Conservation (phyloP, 768 basidiomycete species). For the Cantharellus cinnabarinus region DNA sequence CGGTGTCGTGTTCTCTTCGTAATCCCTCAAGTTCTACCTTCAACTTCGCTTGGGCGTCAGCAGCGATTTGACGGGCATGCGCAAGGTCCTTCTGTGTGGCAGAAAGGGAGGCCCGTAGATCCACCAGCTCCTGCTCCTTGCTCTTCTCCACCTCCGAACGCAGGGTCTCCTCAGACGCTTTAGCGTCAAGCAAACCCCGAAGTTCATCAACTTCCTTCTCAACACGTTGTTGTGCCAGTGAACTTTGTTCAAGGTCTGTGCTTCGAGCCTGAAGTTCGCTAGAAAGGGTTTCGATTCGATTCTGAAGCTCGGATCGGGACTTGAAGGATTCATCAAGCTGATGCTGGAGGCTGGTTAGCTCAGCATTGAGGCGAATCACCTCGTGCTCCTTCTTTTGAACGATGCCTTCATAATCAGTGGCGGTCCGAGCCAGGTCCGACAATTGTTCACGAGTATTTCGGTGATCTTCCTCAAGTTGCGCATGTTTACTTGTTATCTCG, state of each 20-base stretch:
- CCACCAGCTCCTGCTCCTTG: conserved; percentile 63
- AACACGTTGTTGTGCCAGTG: conserved; percentile 33
- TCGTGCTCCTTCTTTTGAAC: conserved; percentile 63
- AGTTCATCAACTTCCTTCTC: conserved; percentile 75
- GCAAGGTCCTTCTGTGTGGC: conserved; percentile 47
- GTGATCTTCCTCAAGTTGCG: conserved; percentile 43
- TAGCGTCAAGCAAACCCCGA: conserved; percentile 63
- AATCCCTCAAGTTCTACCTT: conserved; percentile 55
- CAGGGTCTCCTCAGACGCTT: conserved; percentile 67
- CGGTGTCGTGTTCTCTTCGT: conserved; percentile 34
- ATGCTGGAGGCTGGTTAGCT: conserved; percentile 32
- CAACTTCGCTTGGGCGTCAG: conserved; percentile 51
- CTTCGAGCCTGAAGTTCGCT: conserved; percentile 41
- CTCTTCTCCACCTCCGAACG: conserved; percentile 70
- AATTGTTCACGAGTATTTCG: conserved; percentile 60
- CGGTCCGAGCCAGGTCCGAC: conserved; percentile 52
- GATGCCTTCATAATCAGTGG: conserved; percentile 53
- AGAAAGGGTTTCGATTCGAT: conserved; percentile 41
- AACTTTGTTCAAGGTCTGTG: conserved; percentile 29
- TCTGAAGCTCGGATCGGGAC: conserved; percentile 48
- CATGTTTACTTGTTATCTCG: conserved; percentile 33
- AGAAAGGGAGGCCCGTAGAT: conserved; percentile 42
- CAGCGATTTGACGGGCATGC: conserved; percentile 36
- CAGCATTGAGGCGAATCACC: conserved; percentile 30
- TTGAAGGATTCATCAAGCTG: conserved; percentile 35